Base-by-base conservation (phyloP, 768 basidiomycete genomes). In the Termitomyces sp. region DNA sequence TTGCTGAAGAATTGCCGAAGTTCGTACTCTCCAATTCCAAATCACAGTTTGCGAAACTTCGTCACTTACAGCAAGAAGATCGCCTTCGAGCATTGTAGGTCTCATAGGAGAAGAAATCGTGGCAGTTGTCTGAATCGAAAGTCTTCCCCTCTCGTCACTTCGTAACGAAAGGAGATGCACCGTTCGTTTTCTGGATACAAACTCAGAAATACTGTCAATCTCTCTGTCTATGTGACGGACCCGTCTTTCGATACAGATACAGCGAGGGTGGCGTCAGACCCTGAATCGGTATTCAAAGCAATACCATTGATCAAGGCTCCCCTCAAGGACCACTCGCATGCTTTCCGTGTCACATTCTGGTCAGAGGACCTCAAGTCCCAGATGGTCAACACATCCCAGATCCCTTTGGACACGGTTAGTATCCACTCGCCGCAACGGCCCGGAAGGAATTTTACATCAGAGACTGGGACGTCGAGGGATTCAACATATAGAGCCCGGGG, bases 351-450 rank as follows among this genome's bases (percentile, higher is more conserved):
- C 7, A 45, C 26, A 15, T 48, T 50, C 9, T 46, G 24, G 26
- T 26, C 44, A 38, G 54, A 56, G 14, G 67, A 64, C 11, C 51
- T 48, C 9, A 62, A 58, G 28, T 81, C 74, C 82, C 86, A 85
- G 19, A 84, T 61, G 1, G 74, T 71, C 45, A 87, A 60, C 17
- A 73, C 70, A 40, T 81, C 81, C 86, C 86, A 88, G 48, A 88
- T 78, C 6, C 76, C 74, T 56, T 79, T 79, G 3, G 82, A 82
- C 9, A 83, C 73, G 7, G 80, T 80, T 53, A 85, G 49, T 3
- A 87, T 51, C 65, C 79, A 75, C 43, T 65, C 69, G 7, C 71
- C 74, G 1, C 66, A 74, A 38, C 66, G 66, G 5, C 76, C 76
- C 8, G 77, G 78, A 0, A 87, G 53, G 59, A 88, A 81, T 14